A percentile compares a stretch with the other conserved stretches of the same genome.
Evolutionary conservation across 345 rosid genomes (phyloP).

Genomic region (Rhizophora apiculata): DNA sequence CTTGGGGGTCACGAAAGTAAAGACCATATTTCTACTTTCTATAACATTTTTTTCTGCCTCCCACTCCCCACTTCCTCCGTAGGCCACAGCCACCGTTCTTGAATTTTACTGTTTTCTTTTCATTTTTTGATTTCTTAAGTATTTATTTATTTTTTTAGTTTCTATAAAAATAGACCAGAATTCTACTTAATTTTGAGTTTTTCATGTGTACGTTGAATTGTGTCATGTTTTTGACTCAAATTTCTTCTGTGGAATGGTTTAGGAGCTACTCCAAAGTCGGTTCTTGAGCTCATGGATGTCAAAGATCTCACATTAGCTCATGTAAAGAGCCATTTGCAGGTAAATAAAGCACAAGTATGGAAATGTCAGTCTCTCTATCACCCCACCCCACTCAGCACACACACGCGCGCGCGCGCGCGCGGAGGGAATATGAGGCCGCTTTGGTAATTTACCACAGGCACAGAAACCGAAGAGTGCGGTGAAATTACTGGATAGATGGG

Average conservation of each 20-base stretch:
- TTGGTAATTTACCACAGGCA: constrained; percentile 21
- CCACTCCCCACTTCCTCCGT: constrained; percentile 7
- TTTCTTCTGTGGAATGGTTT: constrained; percentile 1
- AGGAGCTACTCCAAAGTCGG: constrained; percentile 97
- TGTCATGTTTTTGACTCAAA: not conserved
- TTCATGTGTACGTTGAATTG: not conserved
- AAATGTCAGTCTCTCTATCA: not conserved
- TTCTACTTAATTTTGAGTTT: not conserved
- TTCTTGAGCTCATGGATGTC: constrained; percentile 86
- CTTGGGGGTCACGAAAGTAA: constrained; percentile 95
- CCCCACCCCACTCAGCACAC: not conserved
- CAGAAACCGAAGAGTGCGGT: constrained; percentile 38
- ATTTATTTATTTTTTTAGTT: not conserved
- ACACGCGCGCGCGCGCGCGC: not conserved
- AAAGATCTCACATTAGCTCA: constrained; percentile 89
- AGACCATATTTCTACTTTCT: not conserved
- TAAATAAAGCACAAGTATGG: constrained; percentile 16
- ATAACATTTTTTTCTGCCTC: not conserved
- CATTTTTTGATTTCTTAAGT: not conserved
- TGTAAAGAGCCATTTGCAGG: constrained; percentile 94
- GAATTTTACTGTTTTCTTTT: constrained; percentile 5
- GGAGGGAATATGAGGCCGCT: not conserved
- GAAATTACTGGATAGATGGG: constrained; percentile 13
- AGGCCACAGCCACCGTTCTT: not conserved
- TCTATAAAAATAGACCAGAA: not conserved